These are phyloP conservation scores for Gossypium aridum DNA, from an alignment of 441 rosid genomes.

Conservation along the genomic window DNA sequence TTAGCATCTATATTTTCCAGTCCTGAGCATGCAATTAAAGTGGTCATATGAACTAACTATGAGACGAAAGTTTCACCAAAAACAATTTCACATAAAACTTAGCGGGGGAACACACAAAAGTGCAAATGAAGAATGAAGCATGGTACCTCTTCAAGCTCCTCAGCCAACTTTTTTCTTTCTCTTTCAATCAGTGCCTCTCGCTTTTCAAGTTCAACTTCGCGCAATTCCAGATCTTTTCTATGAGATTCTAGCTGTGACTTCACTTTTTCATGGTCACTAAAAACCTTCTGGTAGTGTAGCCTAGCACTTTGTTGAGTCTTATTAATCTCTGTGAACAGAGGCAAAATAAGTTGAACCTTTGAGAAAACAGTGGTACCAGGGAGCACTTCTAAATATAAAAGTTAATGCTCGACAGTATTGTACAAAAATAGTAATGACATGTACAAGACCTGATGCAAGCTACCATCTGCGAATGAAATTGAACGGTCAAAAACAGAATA, in stretches of 20 bases:
- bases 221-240: slow-evolving; percentile 62
- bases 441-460: not conserved
- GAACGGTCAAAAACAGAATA: not conserved
- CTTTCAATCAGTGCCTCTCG: slow-evolving; percentile 76
- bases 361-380: not conserved
- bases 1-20: not conserved
- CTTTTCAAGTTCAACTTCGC: slow-evolving; percentile 53
- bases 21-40: not conserved
- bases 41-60: not conserved
- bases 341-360: slow-evolving; percentile 1
- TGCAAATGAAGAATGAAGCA: slow-evolving; percentile 3
- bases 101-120: not conserved
- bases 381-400: not conserved
- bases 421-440: not conserved
- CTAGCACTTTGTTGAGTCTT: slow-evolving; percentile 61
- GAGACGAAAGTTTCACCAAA: not conserved
- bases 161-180: slow-evolving; percentile 47
- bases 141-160: slow-evolving; percentile 66
- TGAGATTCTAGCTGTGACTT: slow-evolving; percentile 72
- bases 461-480: not conserved
- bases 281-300: slow-evolving; percentile 65
- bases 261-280: slow-evolving; percentile 74
- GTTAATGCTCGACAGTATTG: not conserved
- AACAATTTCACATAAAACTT: not conserved
- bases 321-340: slow-evolving; percentile 49